Base-by-base conservation (phyloP, 352 stramenopile species). In the Achlya hypogyna region DNA sequence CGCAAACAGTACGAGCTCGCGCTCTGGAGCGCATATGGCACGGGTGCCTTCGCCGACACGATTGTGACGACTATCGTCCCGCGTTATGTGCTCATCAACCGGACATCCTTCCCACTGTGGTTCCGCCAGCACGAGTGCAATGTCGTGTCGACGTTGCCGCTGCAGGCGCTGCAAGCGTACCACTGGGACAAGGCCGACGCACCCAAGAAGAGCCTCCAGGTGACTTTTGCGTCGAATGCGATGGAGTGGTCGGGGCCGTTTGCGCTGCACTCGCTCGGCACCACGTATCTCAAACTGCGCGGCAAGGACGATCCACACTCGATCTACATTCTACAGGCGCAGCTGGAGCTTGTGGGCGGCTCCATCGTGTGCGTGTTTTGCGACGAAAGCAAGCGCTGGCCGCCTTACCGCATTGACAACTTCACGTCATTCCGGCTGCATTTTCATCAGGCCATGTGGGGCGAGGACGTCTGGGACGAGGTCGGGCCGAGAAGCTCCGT, bases 351-450 rank as follows among this genome's bases (percentile, higher is more conserved):
- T 68, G 73, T 96, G 25, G 88, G 88, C 5, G 86, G 86, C 0
- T 95, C 87, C 10, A 84, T 95, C 59, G 85, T 87, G 14, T 69
- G 93, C 34, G 77, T 94, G 12, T 95, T 96, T 53, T 76, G 83
- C 23, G 83, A 91, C 74, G 86, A 95, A 69, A 95, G 82, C 20
- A 86, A 77, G 43, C 81, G 85, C 4, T 96, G 92, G 56, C 88
- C 86, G 23, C 88, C 87, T 16, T 96, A 96, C 67, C 80, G 88
- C 53, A 95, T 96, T 53, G 87, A 96, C 68, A 96, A 96, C 74
- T 91, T 92, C 78, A 95, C 87, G 25, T 94, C 86, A 20, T 93
- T 93, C 70, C 81, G 85, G 35, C 91, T 96, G 51, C 78, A 89
- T 59, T 95, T 84, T 72, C 90, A 89, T 59, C 87, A 96, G 68